phyloP scores from a whole-genome alignment of 2,329 filamentous ascomycete genomes.

The Cytospora chrysosperma region DNA sequence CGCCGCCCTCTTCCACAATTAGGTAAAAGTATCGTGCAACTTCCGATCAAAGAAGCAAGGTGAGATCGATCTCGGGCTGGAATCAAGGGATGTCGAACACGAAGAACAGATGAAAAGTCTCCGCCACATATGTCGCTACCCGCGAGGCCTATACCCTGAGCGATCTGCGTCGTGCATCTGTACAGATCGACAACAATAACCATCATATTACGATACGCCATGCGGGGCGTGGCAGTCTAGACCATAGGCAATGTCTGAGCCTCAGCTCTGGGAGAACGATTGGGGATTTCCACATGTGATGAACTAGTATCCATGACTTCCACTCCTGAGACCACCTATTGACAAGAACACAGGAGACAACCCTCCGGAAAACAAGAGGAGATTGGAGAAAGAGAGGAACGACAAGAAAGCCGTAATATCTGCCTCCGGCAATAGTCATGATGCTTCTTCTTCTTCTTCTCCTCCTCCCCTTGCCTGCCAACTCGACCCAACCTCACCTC shows the following conservation, averaged over 20 bases:
- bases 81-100: neutral
- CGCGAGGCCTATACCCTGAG: too few relatives aligned
- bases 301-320: too few relatives aligned
- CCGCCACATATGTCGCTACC: neutral
- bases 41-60: neutral
- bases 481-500: neutral
- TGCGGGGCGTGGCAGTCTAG: neutral
- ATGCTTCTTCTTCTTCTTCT: neutral
- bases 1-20: too few relatives aligned
- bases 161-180: neutral
- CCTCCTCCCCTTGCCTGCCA: neutral
- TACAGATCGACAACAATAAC: neutral
- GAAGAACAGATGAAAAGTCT: neutral
- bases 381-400: conserved; percentile 31
- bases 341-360: conserved; percentile 20
- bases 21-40: neutral
- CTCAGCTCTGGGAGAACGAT: neutral
- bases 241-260: neutral
- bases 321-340: too few relatives aligned
- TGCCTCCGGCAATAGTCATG: neutral
- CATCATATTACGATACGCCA: neutral
- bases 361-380: neutral
- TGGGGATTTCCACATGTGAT: neutral
- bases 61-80: neutral
- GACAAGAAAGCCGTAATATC: neutral